Evolutionary conservation across 768 basidiomycete species (phyloP), one percentile per base, ranked within the genome.

Genomic region (Chalciporus piperatus): DNA sequence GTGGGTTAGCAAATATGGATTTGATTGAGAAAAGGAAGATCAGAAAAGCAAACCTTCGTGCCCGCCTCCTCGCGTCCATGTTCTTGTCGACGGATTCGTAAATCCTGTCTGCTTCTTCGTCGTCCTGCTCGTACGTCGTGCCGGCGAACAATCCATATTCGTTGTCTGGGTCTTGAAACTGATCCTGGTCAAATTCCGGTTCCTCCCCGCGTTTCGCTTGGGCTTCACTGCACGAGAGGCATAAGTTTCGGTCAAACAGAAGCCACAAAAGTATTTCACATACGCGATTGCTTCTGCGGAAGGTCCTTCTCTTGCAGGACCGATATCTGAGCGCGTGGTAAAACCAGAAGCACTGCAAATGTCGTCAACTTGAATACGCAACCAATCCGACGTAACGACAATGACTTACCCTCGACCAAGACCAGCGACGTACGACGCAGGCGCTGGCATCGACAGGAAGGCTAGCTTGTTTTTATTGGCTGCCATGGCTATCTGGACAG

Each of bases 241-340:
- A 22, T 46, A 42, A 9, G 47, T 4, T 27, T 27, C 27, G 1
- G 27, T 7, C 27, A 27, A 27, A 27, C 27, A 27, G 27, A 27
- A 27, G 27, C 3, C 6, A 27, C 27, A 27, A 27, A 27, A 7
- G 6, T 27, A 27, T 27, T 3, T 7, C 27, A 27, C 27, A 27
- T 9, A 27, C 9, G 27, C 27, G 3, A 27, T 77, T 0, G 85
- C 84, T 71, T 95, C 93, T 28, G 92, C 94, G 16, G 90, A 91
- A 0, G 95, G 93, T 0, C 92, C 93, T 64, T 97, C 95, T 68
- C 97, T 77, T 8, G 97, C 97, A 32, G 97, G 97, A 65, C 97
- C 97, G 52, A 99, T 98, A 84, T 98, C 97, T 38, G 93, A 96
- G 43, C 95, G 88, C 6, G 96, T 98, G 0, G 96, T 98, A 72